A percentile compares a stretch with the other conserved stretches of the same genome.
Evolutionary conservation across 2,329 filamentous ascomycete genomes (phyloP).

Genomic region (Penicillium sp.): DNA sequence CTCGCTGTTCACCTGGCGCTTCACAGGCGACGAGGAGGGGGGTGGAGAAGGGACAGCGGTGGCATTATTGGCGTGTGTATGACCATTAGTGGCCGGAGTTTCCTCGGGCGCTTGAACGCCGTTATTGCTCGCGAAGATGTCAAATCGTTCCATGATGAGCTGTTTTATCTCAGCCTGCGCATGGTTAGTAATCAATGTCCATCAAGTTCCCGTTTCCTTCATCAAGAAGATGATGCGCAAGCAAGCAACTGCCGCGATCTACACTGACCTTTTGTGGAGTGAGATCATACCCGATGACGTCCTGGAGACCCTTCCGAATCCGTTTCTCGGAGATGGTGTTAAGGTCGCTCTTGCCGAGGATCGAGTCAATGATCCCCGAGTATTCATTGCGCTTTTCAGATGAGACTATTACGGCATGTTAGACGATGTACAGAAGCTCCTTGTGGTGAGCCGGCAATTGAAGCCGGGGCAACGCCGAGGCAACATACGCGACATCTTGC

Average conservation of each 20-base stretch:
- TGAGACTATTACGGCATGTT: slow-evolving; percentile 45
- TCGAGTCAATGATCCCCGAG: slow-evolving; percentile 63
- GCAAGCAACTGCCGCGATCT: neutral
- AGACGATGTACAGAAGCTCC: slow-evolving; percentile 24
- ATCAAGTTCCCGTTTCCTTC: neutral
- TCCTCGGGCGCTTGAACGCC: slow-evolving; percentile 39
- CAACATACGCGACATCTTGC: slow-evolving; percentile 43
- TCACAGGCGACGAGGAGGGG: slow-evolving; percentile 41
- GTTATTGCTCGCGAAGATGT: slow-evolving; percentile 59
- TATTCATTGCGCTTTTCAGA: slow-evolving; percentile 54
- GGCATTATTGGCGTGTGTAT: slow-evolving; percentile 28
- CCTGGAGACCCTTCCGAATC: slow-evolving; percentile 65
- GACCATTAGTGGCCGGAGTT: slow-evolving; percentile 38
- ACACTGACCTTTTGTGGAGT: slow-evolving; percentile 60
- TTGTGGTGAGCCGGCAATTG: slow-evolving; percentile 22
- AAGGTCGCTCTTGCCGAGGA: slow-evolving; percentile 62
- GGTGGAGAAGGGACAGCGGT: slow-evolving; percentile 35
- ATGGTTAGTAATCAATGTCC: neutral
- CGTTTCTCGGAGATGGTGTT: slow-evolving; percentile 67
- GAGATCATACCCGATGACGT: slow-evolving; percentile 62
- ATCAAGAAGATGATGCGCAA: neutral
- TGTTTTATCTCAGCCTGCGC: slow-evolving; percentile 68
- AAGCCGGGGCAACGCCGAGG: slow-evolving; percentile 25
- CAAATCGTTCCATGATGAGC: slow-evolving; percentile 74
- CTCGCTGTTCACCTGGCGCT: slow-evolving; percentile 47